Evolutionary conservation across 2,329 filamentous ascomycete species (phyloP).

Genomic region (Lecanicillium sp.): DNA sequence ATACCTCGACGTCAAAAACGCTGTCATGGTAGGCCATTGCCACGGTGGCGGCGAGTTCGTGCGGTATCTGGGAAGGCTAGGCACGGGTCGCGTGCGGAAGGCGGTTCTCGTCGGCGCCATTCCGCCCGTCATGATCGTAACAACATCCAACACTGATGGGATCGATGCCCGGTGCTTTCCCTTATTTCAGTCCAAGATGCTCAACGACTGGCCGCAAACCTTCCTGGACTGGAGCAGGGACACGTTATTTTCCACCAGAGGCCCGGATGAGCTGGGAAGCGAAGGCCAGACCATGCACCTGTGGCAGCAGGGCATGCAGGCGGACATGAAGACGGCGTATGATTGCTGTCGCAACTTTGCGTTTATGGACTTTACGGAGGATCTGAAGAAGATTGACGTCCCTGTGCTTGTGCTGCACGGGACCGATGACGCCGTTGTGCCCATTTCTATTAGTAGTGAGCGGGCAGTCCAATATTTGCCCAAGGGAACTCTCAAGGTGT

Average conservation of each 20-base stretch:
- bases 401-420: conserved; percentile 32
- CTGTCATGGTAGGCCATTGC: too few relatives aligned
- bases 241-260: conserved; percentile 50
- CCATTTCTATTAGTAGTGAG: conserved; percentile 21
- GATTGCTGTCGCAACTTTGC: conserved; percentile 31
- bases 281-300: conserved; percentile 29
- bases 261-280: conserved; percentile 11
- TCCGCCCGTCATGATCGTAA: too few relatives aligned
- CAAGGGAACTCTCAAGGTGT: conserved; percentile 30
- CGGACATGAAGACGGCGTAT: conserved; percentile 28
- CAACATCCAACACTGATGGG: not conserved
- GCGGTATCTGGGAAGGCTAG: too few relatives aligned
- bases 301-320: conserved; percentile 31
- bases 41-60: too few relatives aligned
- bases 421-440: conserved; percentile 32
- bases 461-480: conserved; percentile 25
- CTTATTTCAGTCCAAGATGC: not conserved
- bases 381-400: conserved; percentile 29
- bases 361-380: conserved; percentile 32
- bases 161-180: not conserved
- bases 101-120: too few relatives aligned
- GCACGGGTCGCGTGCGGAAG: too few relatives aligned
- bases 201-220: conserved; percentile 32
- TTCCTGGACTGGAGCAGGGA: conserved; percentile 64
- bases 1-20: too few relatives aligned